Evolutionary conservation across 345 rosid genomes (phyloP).

Genomic region (Streptanthus diversifolius): DNA sequence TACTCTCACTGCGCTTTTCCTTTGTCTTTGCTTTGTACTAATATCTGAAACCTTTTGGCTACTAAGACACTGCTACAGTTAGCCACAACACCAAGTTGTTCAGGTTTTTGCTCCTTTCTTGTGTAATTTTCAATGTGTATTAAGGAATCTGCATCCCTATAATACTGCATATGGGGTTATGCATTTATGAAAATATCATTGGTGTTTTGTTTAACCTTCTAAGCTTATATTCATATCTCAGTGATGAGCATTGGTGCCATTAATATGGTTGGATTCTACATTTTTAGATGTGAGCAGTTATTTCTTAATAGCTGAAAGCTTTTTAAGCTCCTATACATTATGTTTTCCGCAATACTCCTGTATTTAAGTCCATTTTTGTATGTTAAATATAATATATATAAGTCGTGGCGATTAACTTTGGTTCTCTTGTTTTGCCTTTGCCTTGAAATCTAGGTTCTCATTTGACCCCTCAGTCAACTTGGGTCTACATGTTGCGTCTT

Average conservation of each 20-base stretch:
- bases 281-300: background rate
- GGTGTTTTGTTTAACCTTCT: constrained; percentile 5
- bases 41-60: background rate
- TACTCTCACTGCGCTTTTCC: background rate
- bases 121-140: background rate
- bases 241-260: background rate
- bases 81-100: constrained; percentile 84
- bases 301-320: background rate
- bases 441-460: constrained; percentile 60
- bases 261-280: background rate
- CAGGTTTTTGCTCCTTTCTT: constrained; percentile 46
- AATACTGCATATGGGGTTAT: background rate
- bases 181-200: background rate
- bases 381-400: background rate
- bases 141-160: background rate
- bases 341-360: background rate
- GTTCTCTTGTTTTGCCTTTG: constrained; percentile 14
- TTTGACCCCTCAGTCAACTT: constrained; percentile 75
- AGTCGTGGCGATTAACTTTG: background rate
- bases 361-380: background rate
- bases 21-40: background rate
- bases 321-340: background rate
- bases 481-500: constrained; percentile 89
- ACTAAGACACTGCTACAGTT: constrained; percentile 79
- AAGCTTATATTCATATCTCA: background rate